Base-by-base conservation (phyloP, 2,329 filamentous ascomycete species). In the Phaeoacremonium minimum region DNA sequence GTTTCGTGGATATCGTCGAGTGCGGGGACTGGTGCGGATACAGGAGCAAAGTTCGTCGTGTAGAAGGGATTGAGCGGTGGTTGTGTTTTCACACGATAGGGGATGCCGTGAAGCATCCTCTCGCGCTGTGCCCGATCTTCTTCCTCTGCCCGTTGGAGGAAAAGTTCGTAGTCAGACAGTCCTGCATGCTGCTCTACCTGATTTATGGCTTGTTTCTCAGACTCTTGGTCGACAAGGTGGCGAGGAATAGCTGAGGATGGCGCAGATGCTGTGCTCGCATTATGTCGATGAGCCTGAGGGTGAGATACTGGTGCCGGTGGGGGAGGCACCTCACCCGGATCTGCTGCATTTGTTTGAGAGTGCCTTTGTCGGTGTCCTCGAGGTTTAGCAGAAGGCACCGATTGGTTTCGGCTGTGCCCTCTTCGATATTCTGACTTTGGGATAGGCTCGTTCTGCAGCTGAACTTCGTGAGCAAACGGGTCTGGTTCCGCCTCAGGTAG, bases 91-190 rank as follows among this genome's bases (percentile, higher is more conserved):
- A 42, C 43, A 12, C 43, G 45, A 11, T 46, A 47, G 13, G 46
- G 43, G 4, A 50, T 35, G 16, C 36, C 46, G 14, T 45, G 50
- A 34, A 45, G 32, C 11, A 48, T 36, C 16, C 45, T 33, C 8
- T 50, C 48, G 20, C 46, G 46, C 7, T 46, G 30, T 3, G 44
- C 42, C 7, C 48, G 49, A 22, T 55, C 55, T 4, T 48, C 37
- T 6, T 44, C 51, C 29, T 50, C 45, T 15, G 55, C 55, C 14
- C 43, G 45, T 6, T 48, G 46, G 8, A 58, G 33, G 30, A 58
- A 58, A 2, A 43, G 35, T 30, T 58, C 50, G 29, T 46, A 58
- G 36, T 58, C 54, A 11, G 39, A 26, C 9, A 26, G 22, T n/a
- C n/a, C 22, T n/a, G n/a, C n/a, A n/a, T n/a, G n/a, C n/a, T n/a